These are phyloP conservation scores for Erodium maritimum DNA, from an alignment of 345 rosid genomes.

Conservation along the genomic window DNA sequence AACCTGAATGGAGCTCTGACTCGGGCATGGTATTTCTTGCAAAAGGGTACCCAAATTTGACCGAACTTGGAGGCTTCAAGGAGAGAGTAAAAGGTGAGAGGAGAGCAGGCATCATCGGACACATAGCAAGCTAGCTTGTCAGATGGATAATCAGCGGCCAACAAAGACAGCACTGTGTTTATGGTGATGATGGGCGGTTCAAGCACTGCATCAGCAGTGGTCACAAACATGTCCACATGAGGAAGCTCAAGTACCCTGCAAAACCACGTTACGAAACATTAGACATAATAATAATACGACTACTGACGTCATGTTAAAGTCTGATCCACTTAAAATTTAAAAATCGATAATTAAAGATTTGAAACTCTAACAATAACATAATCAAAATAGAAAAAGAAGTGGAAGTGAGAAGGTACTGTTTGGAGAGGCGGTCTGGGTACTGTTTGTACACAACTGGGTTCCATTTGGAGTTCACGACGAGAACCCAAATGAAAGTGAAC, in stretches of 20 bases:
- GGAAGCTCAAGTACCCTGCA: constrained; percentile 37
- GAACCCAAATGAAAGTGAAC: constrained; percentile 43
- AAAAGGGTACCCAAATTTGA: constrained; percentile 65
- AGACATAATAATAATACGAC: too few relatives aligned
- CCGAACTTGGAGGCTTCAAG: constrained; percentile 52
- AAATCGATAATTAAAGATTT: not conserved
- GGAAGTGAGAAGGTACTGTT: constrained; percentile 15
- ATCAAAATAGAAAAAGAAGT: too few relatives aligned
- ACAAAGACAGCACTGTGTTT: constrained; percentile 39
- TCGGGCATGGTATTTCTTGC: constrained; percentile 36
- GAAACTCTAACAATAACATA: not conserved
- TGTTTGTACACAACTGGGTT: constrained; percentile 33
- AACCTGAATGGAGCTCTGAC: constrained; percentile 65
- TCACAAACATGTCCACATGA: constrained; percentile 46
- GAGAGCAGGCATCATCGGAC: constrained; percentile 51
- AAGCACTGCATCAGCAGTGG: constrained; percentile 35
- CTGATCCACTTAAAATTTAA: too few relatives aligned
- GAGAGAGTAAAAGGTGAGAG: constrained; percentile 42
- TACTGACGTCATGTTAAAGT: too few relatives aligned
- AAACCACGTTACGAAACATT: too few relatives aligned
- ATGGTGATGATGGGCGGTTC: constrained; percentile 38
- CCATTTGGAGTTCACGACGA: constrained; percentile 40
- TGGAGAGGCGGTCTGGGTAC: constrained; percentile 31
- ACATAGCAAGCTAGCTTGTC: constrained; percentile 44
- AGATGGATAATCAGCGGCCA: constrained; percentile 50